Conservation (phyloP, 139 green algal species). For the Ettlia oleoabundans region DNA sequence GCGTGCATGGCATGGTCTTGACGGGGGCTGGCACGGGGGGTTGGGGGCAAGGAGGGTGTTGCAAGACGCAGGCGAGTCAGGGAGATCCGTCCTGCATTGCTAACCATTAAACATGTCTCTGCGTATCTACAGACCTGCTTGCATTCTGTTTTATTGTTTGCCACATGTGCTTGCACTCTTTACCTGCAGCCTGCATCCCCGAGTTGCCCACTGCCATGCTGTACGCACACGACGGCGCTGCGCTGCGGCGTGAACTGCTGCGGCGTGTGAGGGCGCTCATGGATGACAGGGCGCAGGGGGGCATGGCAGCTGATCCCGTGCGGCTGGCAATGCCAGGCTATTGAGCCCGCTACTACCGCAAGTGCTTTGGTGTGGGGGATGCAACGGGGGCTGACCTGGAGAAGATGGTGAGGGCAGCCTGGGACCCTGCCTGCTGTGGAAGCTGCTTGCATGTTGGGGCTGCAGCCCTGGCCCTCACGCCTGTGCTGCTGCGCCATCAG, state of each 20-base stretch:
- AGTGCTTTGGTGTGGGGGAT: conserved; percentile 39
- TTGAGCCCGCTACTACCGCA: conserved; percentile 60
- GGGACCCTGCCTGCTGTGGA: neutral
- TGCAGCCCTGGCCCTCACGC: neutral
- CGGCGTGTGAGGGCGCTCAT: conserved; percentile 37
- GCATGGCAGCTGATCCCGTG: conserved; percentile 55
- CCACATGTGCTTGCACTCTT: too few relatives aligned
- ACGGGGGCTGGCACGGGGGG: too few relatives aligned
- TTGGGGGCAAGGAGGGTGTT: neutral
- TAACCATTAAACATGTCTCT: too few relatives aligned
- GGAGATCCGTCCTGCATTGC: too few relatives aligned
- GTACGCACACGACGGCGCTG: neutral
- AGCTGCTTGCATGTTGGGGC: neutral
- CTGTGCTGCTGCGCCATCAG: neutral
- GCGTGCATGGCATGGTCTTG: too few relatives aligned
- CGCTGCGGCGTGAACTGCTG: conserved; percentile 54
- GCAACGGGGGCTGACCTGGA: conserved; percentile 50
- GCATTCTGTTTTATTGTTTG: too few relatives aligned
- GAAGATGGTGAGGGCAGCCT: conserved; percentile 39
- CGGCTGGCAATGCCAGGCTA: conserved; percentile 50
- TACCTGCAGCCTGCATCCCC: neutral
- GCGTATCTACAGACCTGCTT: too few relatives aligned
- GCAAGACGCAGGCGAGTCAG: too few relatives aligned
- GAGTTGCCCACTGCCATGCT: neutral
- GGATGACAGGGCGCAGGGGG: conserved; percentile 33